Percentiles rank a stretch among this genome's conserved stretches.
These are phyloP conservation scores for Daldinia sp. DNA, from an alignment of 2,329 filamentous ascomycete genomes.

Conservation along the genomic window DNA sequence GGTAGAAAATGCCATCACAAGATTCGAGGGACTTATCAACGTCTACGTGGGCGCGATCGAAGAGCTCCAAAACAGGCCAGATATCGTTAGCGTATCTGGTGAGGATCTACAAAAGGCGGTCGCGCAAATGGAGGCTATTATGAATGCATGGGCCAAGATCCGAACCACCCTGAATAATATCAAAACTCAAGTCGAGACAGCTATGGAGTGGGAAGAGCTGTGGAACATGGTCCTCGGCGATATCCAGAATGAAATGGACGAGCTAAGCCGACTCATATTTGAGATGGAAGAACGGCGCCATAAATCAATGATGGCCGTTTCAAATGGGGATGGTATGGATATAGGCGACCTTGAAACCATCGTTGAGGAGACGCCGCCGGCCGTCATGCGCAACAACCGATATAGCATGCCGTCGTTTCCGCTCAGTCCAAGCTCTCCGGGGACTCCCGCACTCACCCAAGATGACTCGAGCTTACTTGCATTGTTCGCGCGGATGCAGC, in stretches of 20 bases:
- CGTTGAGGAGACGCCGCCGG: constrained; percentile 81
- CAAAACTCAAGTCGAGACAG: constrained; percentile 91
- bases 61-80: constrained; percentile 79
- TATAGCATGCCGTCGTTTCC: constrained; percentile 74
- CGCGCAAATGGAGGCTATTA: constrained; percentile 86
- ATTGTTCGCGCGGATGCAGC: constrained; percentile 94
- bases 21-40: constrained; percentile 89
- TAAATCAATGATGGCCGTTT: constrained; percentile 72
- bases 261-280: constrained; percentile 82
- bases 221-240: constrained; percentile 95
- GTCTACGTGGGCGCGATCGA: constrained; percentile 96
- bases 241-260: constrained; percentile 86
- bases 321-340: constrained; percentile 72
- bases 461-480: constrained; percentile 90
- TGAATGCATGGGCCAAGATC: constrained; percentile 85
- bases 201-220: constrained; percentile 98
- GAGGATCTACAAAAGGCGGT: constrained; percentile 80
- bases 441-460: constrained; percentile 65
- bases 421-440: constrained; percentile 67
- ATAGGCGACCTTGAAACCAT: constrained; percentile 93
- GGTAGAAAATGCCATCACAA: constrained; percentile 76
- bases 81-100: constrained; percentile 75
- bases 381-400: constrained; percentile 66
- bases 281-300: constrained; percentile 98
- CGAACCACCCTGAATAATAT: constrained; percentile 78